Evolutionary conservation across 2,329 filamentous ascomycete genomes (phyloP), one percentile per base, ranked within the genome.

Genomic region (Trichoderma gracile): DNA sequence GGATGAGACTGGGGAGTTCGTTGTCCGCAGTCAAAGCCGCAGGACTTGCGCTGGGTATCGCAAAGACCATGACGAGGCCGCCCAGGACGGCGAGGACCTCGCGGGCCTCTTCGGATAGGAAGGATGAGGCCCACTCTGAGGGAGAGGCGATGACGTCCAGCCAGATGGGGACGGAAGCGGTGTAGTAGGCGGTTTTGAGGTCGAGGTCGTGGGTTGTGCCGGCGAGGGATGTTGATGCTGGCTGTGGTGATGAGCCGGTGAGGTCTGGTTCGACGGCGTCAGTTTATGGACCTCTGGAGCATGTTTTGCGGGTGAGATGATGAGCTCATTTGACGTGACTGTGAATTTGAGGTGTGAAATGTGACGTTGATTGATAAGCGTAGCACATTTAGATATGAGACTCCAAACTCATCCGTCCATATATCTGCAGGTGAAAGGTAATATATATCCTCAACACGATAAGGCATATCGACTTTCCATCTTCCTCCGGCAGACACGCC

Each of bases 51-150:
- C 15, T 62, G 5, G 71, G 69, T 17, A 75, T 68, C 5, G 70
- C 67, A 45, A 79, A 79, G 23, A 79, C 73, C 30, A 79, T 67
- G 9, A 89, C 74, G n/a, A 89, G 71, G 0, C 82, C 86, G 19
- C 86, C 88, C 9, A 90, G 77, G 1, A 84, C 87, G 0, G 71
- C 71, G 3, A 89, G 81, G 0, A 90, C 88, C 72, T 89, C 87
- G 63, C 77, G 78, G 0, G 88, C 88, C 71, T 89, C 87, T 0
- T 80, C 74, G 0, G 82, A 81, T 1, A 89, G 79, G 69, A 89
- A 90, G 0, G 84, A 82, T 2, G 73, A 73, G 0, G 84, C 78
- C 87, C 87, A 90, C 42, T 84, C 81, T 3, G 71, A 62, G 0
- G 83, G 79, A 5, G 78, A 76, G 6, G 78, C 70, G 65, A 88